Base-by-base conservation (phyloP, 441 rosid species). In the Theobroma grandiflorum region DNA sequence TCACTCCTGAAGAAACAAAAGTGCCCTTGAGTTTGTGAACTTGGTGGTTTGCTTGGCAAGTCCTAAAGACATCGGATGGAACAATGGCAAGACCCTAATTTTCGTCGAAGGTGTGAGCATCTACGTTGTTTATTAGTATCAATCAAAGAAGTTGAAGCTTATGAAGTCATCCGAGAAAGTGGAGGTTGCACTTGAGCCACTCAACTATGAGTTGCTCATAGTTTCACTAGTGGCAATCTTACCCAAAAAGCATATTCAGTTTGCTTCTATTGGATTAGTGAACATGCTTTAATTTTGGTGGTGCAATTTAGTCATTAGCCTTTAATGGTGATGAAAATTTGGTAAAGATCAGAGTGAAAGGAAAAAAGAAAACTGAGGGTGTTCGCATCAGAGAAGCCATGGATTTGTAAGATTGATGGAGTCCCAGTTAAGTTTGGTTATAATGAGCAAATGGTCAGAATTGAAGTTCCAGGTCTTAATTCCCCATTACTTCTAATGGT, bases 271-370 rank as follows among this genome's bases (percentile, higher is more conserved):
- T 8, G 97, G 98, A n/a, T 69, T 94, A 61, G 93, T 87, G 77
- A 88, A 91, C 87, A 94, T 95, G 99, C 93, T 95, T 95, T 57
- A 94, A 91, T 86, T 74, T 87, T 0, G 95, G 99, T 1, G 95
- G 98, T 12, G 98, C 95, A 2, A 81, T 94, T 50, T 89, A 80
- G 63, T 89, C 93, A 26, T 0, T 89, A 80, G 81, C 64, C 3
- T 83, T 81, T 38, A 59, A 61, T 22, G 85, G 72, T 4, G 81
- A 72, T 11, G 72, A 73, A 20, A 75, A 79, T 31, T 16, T n/a
- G 55, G 87, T 77, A 8, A 82, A 63, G 22, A 61, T 86, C 49
- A 82, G 82, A 45, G 80, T 83, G 8, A 77, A 55, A 62, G 87
- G 86, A 35, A 14, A 71, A 6, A 82, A 83, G 45, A 85, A 85